Conservation (phyloP, 2,329 filamentous ascomycete genomes). For the Pyricularia sp. region DNA sequence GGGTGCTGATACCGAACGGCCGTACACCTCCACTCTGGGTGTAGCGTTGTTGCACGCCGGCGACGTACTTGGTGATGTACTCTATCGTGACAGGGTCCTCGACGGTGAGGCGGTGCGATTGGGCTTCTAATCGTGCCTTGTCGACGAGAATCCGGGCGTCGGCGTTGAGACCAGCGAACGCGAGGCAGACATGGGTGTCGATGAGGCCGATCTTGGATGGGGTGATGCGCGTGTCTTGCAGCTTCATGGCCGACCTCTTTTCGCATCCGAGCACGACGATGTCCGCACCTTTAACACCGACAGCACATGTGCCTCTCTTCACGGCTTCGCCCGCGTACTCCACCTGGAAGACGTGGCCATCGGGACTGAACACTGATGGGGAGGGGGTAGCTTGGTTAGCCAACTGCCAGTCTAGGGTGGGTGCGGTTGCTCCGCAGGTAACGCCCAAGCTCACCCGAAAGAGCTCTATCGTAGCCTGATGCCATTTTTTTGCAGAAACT, state of each 20-base stretch:
- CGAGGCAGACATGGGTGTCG: constrained; percentile 90
- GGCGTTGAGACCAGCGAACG: constrained; percentile 93
- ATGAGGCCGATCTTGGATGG: constrained; percentile 92
- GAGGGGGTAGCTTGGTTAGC: constrained; percentile 4
- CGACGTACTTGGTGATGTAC: constrained; percentile 99
- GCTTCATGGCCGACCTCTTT: constrained; percentile 98
- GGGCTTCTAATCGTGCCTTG: constrained; percentile 92
- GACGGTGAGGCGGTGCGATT: constrained; percentile 92
- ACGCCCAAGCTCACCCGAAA: constrained; percentile 64
- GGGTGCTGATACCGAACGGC: constrained; percentile 96
- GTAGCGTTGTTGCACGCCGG: constrained; percentile 95
- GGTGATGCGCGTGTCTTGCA: constrained; percentile 97
- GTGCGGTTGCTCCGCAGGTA: constrained; percentile 13
- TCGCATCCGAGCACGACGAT: constrained; percentile 96
- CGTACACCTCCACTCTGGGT: constrained; percentile 96
- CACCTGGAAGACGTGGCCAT: constrained; percentile 99
- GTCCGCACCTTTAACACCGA: constrained; percentile 89
- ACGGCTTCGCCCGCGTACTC: constrained; percentile 98
- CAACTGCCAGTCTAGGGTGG: not conserved
- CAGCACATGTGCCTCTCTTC: constrained; percentile 96
- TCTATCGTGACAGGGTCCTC: constrained; percentile 97
- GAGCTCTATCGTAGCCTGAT: constrained; percentile 59
- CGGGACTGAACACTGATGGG: constrained; percentile 50
- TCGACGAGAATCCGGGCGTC: constrained; percentile 96
- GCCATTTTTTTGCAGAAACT: constrained; percentile 1